Evolutionary conservation across 345 rosid genomes (phyloP), one percentile per base, ranked within the genome.

Genomic region (Fremontodendron californicum): DNA sequence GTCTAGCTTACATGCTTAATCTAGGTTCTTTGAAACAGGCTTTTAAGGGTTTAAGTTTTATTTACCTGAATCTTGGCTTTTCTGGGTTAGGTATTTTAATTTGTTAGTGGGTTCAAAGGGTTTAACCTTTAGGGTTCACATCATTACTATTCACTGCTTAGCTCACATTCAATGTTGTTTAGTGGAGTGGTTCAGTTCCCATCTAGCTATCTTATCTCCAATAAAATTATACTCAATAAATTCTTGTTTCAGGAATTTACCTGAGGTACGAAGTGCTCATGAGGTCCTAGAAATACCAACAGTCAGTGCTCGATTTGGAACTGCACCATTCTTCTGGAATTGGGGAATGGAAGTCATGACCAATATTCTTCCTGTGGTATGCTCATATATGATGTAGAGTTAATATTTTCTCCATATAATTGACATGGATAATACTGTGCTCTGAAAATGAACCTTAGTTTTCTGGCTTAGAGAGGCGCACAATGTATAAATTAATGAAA

Each of bases 271-370:
- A 49, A 90, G 90, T 78, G 83, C 86, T 66, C 90, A 91, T 80
- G 88, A 91, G 78, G 52, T 93, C 84, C 87, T 93, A 16, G 87
- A 90, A 78, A 87, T 96, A 80, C 98, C 97, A 70, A 90, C 96
- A 15, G 96, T 93, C 71, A 88, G 94, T 86, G 98, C 99, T 76
- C 90, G 98, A 54, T 92, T 96, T 46, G 98, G 99, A 81, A 96
- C 98, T 29, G 87, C 98, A 77, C 98, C 99, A 13, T 86, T 93
- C 80, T 88, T 96, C 82, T 96, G 99, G 98, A 96, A 92, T 81
- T 93, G 97, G 99, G 96, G 92, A 83, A 96, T 93, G 99, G 86
- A 63, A 60, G 90, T 87, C 62, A 91, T 96, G 99, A 87, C 92
- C 75, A 86, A 75, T 77, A 81, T 96, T 83, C 79, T 93, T 67